Conservation (phyloP, 352 stramenopile species). For the Phytopythium cucurbitacearum region DNA sequence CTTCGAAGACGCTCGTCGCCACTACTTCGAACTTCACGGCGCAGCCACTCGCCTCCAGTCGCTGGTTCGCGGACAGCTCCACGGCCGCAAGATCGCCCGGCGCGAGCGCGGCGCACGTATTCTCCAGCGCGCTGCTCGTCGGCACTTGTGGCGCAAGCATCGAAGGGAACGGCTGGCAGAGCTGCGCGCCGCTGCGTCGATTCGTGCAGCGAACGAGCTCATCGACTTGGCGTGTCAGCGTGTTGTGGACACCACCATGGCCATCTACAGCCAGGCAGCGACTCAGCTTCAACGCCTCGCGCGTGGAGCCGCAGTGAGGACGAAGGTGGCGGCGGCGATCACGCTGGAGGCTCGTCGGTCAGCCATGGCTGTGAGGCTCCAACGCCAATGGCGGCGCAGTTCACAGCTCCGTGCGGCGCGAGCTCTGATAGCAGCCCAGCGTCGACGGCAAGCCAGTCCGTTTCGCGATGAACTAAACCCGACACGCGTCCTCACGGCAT, state of each 20-base stretch:
- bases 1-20: conserved; percentile 6
- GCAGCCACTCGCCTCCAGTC: conserved; percentile 50
- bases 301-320: too few relatives aligned
- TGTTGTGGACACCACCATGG: conserved; percentile 28
- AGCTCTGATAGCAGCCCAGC: conserved; percentile 45
- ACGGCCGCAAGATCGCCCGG: conserved; percentile 26
- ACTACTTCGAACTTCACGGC: conserved; percentile 20
- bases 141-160: conserved; percentile 34
- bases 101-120: conserved; percentile 37
- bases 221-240: conserved; percentile 13
- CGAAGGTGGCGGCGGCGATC: too few relatives aligned
- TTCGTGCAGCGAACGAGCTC: conserved; percentile 13
- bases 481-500: background rate
- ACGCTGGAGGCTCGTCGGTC: too few relatives aligned
- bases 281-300: too few relatives aligned
- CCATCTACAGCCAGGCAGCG: too few relatives aligned
- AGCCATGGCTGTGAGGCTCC: conserved; percentile 54
- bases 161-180: conserved; percentile 29
- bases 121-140: conserved; percentile 36
- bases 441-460: conserved; percentile 46
- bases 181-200: conserved; percentile 25
- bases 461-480: conserved; percentile 27
- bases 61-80: conserved; percentile 35
- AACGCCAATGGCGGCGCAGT: conserved; percentile 56
- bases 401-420: conserved; percentile 39